Base-by-base conservation (phyloP, 108 stramenopile species). In the Skeletonema menzelii region DNA sequence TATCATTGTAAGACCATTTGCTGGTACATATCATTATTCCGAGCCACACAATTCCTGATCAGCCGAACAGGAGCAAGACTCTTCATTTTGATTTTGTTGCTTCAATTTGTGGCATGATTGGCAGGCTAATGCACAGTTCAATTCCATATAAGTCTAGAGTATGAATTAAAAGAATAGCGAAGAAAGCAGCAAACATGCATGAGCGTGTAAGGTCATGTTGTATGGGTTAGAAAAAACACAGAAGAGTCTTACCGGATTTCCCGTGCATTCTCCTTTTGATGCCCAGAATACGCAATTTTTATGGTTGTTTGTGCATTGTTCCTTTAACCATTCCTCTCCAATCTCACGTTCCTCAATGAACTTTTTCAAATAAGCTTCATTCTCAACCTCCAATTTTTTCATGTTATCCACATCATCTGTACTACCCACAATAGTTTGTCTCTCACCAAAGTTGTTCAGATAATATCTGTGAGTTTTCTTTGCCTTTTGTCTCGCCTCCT, bases 181-280 rank as follows among this genome's bases (percentile, higher is more conserved):
- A 47, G 14, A 8, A 3, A 49, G 22, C 8, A 27, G 6, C 12
- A 65, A 1, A 14, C 2, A 24, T 35, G 15, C 15, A 42, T 42
- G 3, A 42, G 15, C 11, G 40, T n/a, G 4, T 5, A 42, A 37
- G 35, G 35, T 37, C 35, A 37, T 12, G 35, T 37, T 12, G 35
- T 2, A 12, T 37, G 12, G 10, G 0, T 37, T 37, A 11, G 10
- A 37, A 37, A 35, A 35, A 35, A 8, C 13, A 15, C 38, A 40
- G 15, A 35, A 35, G 34, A 20, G 22, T 5, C 67, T 47, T 53
- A 69, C 69, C 69, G 69, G 69, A 44, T 69, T 69, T 24, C 22
- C 13, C 4, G 4, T 24, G 26, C 69, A 69, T 30, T 69, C 69
- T 11, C 69, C 69, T 19, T 14, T 13, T 28, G 42, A 27, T 31